A percentile compares a stretch with the other conserved stretches of the same genome.
phyloP scores from a whole-genome alignment of 768 basidiomycete genomes.

The Kwoniella botswanensis region DNA sequence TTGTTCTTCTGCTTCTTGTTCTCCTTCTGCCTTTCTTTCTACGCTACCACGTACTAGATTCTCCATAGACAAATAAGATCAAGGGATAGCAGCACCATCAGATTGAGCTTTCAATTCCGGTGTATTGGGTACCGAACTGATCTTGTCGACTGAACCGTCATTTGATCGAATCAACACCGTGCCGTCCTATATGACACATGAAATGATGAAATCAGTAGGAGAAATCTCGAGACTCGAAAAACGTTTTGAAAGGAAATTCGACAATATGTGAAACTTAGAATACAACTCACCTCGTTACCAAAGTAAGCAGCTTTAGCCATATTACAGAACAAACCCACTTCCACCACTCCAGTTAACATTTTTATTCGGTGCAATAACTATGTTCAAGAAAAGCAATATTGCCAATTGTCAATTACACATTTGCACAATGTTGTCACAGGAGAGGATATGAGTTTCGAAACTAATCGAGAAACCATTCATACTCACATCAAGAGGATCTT shows the following conservation, averaged over 20 bases:
- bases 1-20: background rate
- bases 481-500: constrained; percentile 68
- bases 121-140: constrained; percentile 44
- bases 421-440: too few species aligned
- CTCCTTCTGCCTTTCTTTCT: background rate
- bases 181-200: constrained; percentile 44
- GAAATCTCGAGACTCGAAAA: background rate
- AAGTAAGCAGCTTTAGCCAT: constrained; percentile 97
- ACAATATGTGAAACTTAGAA: too few species aligned
- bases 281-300: constrained; percentile 51
- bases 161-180: constrained; percentile 36
- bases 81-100: constrained; percentile 1
- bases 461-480: constrained; percentile 16
- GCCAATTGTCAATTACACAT: too few species aligned
- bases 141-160: constrained; percentile 37
- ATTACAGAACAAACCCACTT: constrained; percentile 94
- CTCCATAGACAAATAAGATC: background rate
- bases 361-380: constrained; percentile 83
- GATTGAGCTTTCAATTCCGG: constrained; percentile 27
- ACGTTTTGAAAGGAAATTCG: too few species aligned
- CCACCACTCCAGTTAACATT: constrained; percentile 96
- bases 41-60: background rate
- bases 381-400: background rate
- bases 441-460: too few species aligned
- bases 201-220: constrained; percentile 5